Percentiles rank a stretch among this genome's conserved stretches.
Evolutionary conservation across 495 filamentous ascomycete genomes (phyloP).

Genomic region (Penicillium flavigenum): DNA sequence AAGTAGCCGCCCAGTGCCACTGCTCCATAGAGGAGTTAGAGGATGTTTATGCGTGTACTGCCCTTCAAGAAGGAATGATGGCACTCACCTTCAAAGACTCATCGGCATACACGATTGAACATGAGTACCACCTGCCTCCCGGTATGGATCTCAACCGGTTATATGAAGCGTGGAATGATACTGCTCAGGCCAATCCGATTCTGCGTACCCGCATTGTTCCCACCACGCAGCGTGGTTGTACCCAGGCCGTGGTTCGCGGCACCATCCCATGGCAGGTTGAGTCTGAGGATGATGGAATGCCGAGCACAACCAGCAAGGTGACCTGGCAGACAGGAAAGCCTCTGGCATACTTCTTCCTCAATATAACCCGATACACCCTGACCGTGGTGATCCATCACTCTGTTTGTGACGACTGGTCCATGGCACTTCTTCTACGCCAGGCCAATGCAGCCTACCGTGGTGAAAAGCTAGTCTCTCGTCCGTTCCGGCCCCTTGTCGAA

Average conservation of each 20-base stretch:
- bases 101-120: conserved; percentile 38
- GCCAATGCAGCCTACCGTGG: conserved; percentile 15
- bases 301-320: background rate
- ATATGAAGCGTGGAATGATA: conserved; percentile 40
- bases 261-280: conserved; percentile 28
- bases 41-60: conserved; percentile 4
- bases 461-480: background rate
- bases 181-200: conserved; percentile 35
- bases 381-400: conserved; percentile 20
- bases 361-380: background rate
- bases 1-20: conserved; percentile 3
- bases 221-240: conserved; percentile 27
- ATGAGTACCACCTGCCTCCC: conserved; percentile 33
- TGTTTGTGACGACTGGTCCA: conserved; percentile 20
- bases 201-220: conserved; percentile 48
- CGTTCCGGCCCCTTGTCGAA: conserved; percentile 22
- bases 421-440: conserved; percentile 17
- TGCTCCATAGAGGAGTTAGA: conserved; percentile 4
- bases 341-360: conserved; percentile 12
- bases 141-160: conserved; percentile 36
- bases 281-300: conserved; percentile 6
- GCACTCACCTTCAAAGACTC: conserved; percentile 44
- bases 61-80: conserved; percentile 50
- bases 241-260: conserved; percentile 44
- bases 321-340: conserved; percentile 10